Evolutionary conservation across 371 early-diverging fungal species (phyloP).

Genomic region (Mortierella sp.): DNA sequence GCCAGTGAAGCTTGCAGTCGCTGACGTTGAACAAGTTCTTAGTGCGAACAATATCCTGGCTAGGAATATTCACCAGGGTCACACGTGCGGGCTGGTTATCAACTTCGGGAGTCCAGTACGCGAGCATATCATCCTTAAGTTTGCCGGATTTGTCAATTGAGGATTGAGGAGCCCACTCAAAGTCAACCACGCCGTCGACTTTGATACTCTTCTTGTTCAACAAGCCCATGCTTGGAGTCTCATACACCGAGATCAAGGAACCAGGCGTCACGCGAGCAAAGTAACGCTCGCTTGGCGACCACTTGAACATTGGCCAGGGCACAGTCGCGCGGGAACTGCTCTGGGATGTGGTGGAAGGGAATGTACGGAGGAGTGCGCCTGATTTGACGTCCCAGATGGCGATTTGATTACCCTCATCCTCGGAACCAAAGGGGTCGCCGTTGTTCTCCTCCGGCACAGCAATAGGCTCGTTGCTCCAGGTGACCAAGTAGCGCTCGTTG

Average conservation of each 20-base stretch:
- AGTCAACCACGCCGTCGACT: conserved; percentile 88
- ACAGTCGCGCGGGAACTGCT: conserved; percentile 70
- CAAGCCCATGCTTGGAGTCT: conserved; percentile 92
- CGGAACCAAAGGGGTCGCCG: conserved; percentile 71
- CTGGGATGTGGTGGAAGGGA: conserved; percentile 69
- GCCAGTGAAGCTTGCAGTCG: conserved; percentile 93
- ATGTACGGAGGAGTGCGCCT: conserved; percentile 88
- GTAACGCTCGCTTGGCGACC: conserved; percentile 94
- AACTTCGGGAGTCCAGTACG: conserved; percentile 96
- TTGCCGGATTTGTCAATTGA: conserved; percentile 55
- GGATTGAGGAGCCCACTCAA: conserved; percentile 88
- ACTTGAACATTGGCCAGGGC: conserved; percentile 97
- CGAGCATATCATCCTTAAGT: conserved; percentile 80
- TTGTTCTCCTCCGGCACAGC: conserved; percentile 64
- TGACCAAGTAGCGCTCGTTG: conserved; percentile 91
- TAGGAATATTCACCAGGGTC: conserved; percentile 86
- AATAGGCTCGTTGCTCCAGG: conserved; percentile 93
- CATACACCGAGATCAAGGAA: conserved; percentile 86
- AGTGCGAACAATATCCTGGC: conserved; percentile 87
- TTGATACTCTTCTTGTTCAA: conserved; percentile 95
- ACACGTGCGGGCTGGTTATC: conserved; percentile 97
- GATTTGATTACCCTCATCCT: conserved; percentile 82
- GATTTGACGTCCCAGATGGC: conserved; percentile 93
- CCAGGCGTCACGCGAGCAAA: conserved; percentile 91
- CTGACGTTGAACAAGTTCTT: conserved; percentile 97